A percentile compares a stretch with the other conserved stretches of the same genome.
Evolutionary conservation across 2,329 filamentous ascomycete genomes (phyloP).

Genomic region (Claviceps monticola): DNA sequence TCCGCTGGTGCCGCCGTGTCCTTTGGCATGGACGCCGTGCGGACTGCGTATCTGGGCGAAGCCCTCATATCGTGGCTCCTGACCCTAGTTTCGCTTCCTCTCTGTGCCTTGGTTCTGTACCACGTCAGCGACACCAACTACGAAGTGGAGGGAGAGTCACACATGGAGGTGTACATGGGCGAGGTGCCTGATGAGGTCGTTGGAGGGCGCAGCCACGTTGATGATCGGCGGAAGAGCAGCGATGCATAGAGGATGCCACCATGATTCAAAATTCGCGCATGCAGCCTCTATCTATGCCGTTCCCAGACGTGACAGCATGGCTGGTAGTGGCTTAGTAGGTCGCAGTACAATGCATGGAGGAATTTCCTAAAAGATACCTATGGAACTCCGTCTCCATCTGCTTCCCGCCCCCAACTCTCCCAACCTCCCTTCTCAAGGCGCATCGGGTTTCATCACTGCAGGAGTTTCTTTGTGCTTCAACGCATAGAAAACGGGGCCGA

Average conservation of each 20-base stretch:
- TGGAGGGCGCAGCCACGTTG: neutral
- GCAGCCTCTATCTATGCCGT: too few species aligned
- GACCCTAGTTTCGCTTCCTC: conserved; percentile 1
- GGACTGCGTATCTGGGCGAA: conserved; percentile 8
- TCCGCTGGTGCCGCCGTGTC: conserved; percentile 52
- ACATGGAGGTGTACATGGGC: neutral
- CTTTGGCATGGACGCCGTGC: conserved; percentile 20
- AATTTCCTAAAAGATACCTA: too few species aligned
- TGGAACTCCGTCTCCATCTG: too few species aligned
- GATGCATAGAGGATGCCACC: neutral
- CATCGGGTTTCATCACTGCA: too few species aligned
- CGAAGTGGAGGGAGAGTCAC: neutral
- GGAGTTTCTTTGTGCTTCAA: too few species aligned
- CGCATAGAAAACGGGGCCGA: too few species aligned
- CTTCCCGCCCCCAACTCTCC: too few species aligned
- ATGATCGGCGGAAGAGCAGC: neutral
- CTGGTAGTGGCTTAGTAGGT: too few species aligned
- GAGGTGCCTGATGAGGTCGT: neutral
- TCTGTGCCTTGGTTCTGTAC: conserved; percentile 4
- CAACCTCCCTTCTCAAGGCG: too few species aligned
- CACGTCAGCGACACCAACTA: conserved; percentile 3
- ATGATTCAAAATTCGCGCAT: too few species aligned
- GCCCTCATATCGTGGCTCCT: conserved; percentile 3
- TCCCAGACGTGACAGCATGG: too few species aligned
- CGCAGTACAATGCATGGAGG: too few species aligned